phyloP scores from a whole-genome alignment of 257 asterid species.

The Cynanchum wilfordii region DNA sequence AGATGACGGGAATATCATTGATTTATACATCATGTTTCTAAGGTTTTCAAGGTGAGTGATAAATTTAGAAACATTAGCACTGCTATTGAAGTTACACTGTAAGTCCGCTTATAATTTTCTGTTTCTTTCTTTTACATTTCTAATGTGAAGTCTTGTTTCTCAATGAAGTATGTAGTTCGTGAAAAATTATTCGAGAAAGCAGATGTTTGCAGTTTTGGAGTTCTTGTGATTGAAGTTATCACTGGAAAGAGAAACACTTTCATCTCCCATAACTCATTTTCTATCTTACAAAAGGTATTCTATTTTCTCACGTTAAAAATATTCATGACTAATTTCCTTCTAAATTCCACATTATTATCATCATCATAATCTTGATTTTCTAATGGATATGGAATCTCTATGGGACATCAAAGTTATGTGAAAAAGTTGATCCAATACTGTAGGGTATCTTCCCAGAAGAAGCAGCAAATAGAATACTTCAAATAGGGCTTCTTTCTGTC shows the following conservation, averaged over 20 bases:
- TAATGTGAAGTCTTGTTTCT: not conserved
- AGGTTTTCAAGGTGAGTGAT: conserved; percentile 81
- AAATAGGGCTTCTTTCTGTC: conserved; percentile 53
- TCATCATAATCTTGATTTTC: not conserved
- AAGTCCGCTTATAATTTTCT: conserved; percentile 17
- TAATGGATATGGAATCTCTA: conserved; percentile 45
- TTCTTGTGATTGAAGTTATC: conserved; percentile 55
- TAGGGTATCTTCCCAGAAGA: conserved; percentile 36
- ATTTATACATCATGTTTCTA: conserved; percentile 88
- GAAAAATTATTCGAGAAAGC: conserved; percentile 65
- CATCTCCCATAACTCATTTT: conserved; percentile 26
- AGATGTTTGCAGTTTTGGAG: conserved; percentile 13
- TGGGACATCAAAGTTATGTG: conserved; percentile 27
- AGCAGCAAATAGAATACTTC: conserved; percentile 40
- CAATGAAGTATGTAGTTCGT: conserved; percentile 45
- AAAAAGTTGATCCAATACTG: conserved; percentile 47
- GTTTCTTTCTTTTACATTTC: not conserved
- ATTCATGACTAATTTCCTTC: conserved; percentile 30
- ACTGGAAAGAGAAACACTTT: conserved; percentile 42
- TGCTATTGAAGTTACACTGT: conserved; percentile 70
- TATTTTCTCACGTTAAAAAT: not conserved
- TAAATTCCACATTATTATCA: conserved; percentile 8
- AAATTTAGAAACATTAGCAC: conserved; percentile 40
- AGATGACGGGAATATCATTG: conserved; percentile 63
- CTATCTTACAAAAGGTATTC: conserved; percentile 44